Base-by-base conservation (phyloP, 1,139 yeast genomes). In the Candida sp. region DNA sequence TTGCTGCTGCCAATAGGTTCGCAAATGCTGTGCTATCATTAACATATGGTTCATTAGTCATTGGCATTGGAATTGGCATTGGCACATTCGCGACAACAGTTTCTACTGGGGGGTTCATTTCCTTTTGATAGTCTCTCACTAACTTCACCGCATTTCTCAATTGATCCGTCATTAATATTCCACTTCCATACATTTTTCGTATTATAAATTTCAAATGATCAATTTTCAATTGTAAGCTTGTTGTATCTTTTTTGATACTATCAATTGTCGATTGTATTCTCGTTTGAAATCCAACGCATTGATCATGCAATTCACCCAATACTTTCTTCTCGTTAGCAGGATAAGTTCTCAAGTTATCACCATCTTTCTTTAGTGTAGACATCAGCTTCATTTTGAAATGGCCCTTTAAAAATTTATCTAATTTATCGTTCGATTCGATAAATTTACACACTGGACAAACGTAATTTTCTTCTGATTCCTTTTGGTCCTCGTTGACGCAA, bases 401-500 rank as follows among this genome's bases (percentile, higher is more conserved):
- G 4, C 52, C 47, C 1, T 40, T 33, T 6, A 63, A 47, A 40
- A 46, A 53, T 3, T 39, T 43, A 43, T 63, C 66, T 12, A 47
- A 41, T 1, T 21, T 22, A 5, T 48, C 45, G 3, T 47, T 47
- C 4, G 65, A 61, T 22, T 58, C 60, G 4, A 61, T 49, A 43
- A 54, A 57, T 47, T 42, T 71, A 64, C 97, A 89, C 7, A 85
- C 61, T 0, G 93, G 87, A 66, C 97, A 89, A 2, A 73, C 60
- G 56, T 81, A 74, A 22, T 52, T 81, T 7, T 70, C 75, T 21
- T 70, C 68, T 3, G 51, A 49, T 25, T 54, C 58, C 21, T 55
- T 55, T 4, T 55, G 54, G 2, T 45, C 45, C 23, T 48, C 60
- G 66, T 75, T 75, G 35, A 88, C 70, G 63, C 96, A 89, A 32